Evolutionary conservation across 495 filamentous ascomycete genomes (phyloP).

Genomic region (Penicillium malachiteum): DNA sequence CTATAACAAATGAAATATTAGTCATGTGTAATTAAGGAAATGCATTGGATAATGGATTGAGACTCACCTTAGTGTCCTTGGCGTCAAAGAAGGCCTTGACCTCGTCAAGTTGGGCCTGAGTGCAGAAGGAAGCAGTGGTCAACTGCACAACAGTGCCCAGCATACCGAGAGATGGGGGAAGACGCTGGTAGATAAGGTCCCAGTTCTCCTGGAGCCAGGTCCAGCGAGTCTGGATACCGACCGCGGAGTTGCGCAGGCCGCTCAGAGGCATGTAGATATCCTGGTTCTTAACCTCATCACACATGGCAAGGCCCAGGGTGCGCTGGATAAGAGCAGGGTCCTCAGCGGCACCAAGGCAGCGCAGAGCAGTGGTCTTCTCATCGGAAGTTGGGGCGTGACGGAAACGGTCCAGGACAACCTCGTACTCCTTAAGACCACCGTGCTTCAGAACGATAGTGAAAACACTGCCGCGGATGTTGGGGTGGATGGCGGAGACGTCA

Average conservation of each 20-base stretch:
- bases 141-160: constrained; percentile 82
- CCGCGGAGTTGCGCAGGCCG: constrained; percentile 72
- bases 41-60: background rate
- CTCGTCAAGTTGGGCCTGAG: constrained; percentile 66
- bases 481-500: constrained; percentile 60
- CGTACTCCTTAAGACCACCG: constrained; percentile 62
- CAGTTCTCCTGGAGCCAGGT: constrained; percentile 84
- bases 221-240: constrained; percentile 81
- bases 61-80: constrained; percentile 71
- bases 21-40: background rate
- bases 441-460: constrained; percentile 62
- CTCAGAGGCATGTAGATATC: constrained; percentile 88
- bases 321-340: constrained; percentile 75
- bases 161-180: constrained; percentile 78
- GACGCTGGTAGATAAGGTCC: constrained; percentile 72
- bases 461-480: constrained; percentile 63
- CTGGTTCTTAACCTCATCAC: constrained; percentile 88
- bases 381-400: constrained; percentile 82
- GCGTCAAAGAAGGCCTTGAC: constrained; percentile 78
- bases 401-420: constrained; percentile 78
- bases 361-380: constrained; percentile 93
- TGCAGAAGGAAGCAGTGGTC: constrained; percentile 78
- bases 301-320: constrained; percentile 71
- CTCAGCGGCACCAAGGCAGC: constrained; percentile 77
- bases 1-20: constrained; percentile 29